These are phyloP conservation scores for Zygotorulaspora florentina DNA, from an alignment of 805 yeast species.

Conservation along the genomic window DNA sequence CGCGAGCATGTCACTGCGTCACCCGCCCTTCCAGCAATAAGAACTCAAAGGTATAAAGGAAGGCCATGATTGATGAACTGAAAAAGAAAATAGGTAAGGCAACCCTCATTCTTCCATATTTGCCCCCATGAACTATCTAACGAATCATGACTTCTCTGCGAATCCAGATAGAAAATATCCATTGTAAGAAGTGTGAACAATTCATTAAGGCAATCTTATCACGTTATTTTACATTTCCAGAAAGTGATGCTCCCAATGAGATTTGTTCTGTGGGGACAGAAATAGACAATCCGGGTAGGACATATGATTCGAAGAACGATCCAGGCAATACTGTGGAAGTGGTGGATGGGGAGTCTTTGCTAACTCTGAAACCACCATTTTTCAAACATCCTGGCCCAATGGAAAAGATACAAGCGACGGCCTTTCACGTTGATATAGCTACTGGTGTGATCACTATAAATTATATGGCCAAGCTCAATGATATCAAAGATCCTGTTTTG, in stretches of 20 bases:
- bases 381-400: neutral
- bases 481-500: constrained; percentile 12
- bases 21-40: constrained; percentile 2
- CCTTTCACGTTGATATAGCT: constrained; percentile 1
- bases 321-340: neutral
- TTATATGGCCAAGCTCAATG: constrained; percentile 14
- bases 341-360: neutral
- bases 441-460: constrained; percentile 5
- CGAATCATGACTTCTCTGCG: constrained; percentile 23
- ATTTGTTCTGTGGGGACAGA: neutral
- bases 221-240: constrained; percentile 15
- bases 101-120: no score
- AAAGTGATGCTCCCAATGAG: neutral
- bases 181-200: constrained; percentile 50
- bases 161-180: constrained; percentile 39
- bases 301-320: neutral
- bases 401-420: neutral
- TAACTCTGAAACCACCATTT: constrained; percentile 11
- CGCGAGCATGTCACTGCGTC: no score
- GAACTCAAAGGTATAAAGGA: constrained; percentile 1
- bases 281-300: neutral
- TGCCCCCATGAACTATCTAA: neutral
- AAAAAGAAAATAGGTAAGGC: neutral
- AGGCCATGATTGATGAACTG: neutral
- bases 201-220: constrained; percentile 35